Evolutionary conservation across 1,139 yeast species (phyloP).

Genomic region (Pichia sp.): DNA sequence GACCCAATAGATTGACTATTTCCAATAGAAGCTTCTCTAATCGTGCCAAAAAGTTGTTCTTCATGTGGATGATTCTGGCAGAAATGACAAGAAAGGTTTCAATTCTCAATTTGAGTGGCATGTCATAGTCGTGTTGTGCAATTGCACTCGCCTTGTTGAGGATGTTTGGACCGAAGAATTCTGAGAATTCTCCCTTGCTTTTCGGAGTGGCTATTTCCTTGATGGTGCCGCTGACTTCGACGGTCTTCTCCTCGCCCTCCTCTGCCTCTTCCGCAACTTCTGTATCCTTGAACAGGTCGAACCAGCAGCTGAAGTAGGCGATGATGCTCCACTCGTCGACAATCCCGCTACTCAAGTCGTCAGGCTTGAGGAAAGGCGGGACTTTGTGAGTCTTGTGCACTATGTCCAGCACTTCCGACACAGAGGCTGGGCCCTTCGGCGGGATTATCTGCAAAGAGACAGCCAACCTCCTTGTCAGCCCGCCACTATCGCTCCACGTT

Average conservation of each 20-base stretch:
- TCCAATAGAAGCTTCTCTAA: slow-evolving; percentile 18
- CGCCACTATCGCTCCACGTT: slow-evolving; percentile 1
- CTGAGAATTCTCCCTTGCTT: slow-evolving; percentile 8
- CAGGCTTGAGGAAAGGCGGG: slow-evolving; percentile 54
- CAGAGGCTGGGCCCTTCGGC: not conserved
- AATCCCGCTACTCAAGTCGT: slow-evolving; percentile 39
- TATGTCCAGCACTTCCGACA: slow-evolving; percentile 29
- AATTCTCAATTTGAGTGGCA: slow-evolving; percentile 19
- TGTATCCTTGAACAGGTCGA: slow-evolving; percentile 42
- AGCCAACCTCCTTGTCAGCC: not conserved
- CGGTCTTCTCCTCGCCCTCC: not conserved
- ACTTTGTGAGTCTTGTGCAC: slow-evolving; percentile 40
- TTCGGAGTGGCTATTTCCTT: not conserved
- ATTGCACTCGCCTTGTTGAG: slow-evolving; percentile 9
- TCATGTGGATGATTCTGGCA: slow-evolving; percentile 20
- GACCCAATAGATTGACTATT: slow-evolving; percentile 17
- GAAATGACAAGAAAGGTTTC: slow-evolving; percentile 27
- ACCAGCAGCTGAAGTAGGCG: slow-evolving; percentile 64
- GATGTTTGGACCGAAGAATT: slow-evolving; percentile 17
- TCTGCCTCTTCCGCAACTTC: not conserved
- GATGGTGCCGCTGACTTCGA: not conserved
- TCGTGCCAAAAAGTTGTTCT: slow-evolving; percentile 21
- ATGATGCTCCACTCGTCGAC: slow-evolving; percentile 69
- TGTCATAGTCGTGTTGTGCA: slow-evolving; percentile 6
- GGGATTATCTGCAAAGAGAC: slow-evolving; percentile 2